These are phyloP conservation scores for Phoenix roebelenii DNA, from an alignment of 176 grass and related monocot species.

Conservation along the genomic window DNA sequence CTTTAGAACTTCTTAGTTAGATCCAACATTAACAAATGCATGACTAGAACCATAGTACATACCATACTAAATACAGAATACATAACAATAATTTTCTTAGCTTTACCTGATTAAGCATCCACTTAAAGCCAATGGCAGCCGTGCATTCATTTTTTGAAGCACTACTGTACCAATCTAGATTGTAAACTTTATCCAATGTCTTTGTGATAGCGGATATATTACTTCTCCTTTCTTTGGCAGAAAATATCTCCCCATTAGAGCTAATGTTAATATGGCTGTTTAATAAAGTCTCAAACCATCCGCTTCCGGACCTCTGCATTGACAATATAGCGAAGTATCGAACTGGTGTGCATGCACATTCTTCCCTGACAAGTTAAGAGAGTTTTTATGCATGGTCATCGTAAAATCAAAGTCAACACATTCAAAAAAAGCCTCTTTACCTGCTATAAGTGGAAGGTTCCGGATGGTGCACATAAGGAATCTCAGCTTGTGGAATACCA, in stretches of 20 bases:
- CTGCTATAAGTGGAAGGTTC: conserved; percentile 57
- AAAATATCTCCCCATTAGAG: conserved; percentile 11
- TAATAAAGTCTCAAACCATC: conserved; percentile 13
- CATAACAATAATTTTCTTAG: no score
- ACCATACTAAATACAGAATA: no score
- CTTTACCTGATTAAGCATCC: conserved; percentile 17
- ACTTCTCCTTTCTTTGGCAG: conserved; percentile 7
- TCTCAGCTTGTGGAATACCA: conserved; percentile 21
- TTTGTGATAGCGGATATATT: not conserved
- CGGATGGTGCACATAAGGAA: conserved; percentile 64
- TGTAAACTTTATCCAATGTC: conserved; percentile 6
- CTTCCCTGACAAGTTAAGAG: not conserved
- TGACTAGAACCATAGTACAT: no score
- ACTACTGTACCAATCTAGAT: conserved; percentile 9
- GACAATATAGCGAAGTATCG: conserved; percentile 4
- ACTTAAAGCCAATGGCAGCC: conserved; percentile 3
- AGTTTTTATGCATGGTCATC: no score
- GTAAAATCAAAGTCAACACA: not conserved
- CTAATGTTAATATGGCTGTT: conserved; percentile 12
- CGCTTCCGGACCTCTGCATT: conserved; percentile 11
- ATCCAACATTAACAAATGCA: no score
- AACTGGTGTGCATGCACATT: conserved; percentile 7
- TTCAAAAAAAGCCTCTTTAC: conserved; percentile 13
- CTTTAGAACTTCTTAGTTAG: no score
- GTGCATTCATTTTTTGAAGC: conserved; percentile 14